Evolutionary conservation across 177 flowering plant species (phyloP).

Genomic region (Vitis hybrid): DNA sequence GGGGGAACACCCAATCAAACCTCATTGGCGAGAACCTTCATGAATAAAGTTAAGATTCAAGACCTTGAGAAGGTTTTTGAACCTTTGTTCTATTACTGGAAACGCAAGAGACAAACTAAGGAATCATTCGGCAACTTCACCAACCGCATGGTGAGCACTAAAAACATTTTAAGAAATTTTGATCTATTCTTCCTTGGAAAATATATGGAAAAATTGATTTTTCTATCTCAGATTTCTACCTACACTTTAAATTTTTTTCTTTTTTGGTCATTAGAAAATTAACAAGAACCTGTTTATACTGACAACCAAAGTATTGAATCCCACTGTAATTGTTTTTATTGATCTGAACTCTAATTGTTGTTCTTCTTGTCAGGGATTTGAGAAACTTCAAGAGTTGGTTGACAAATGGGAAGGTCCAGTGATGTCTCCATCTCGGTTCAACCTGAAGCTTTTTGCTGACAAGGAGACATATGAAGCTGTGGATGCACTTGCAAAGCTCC

Average conservation of each 20-base stretch:
- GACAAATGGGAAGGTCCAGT: conserved; percentile 81
- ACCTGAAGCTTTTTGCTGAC: conserved; percentile 74
- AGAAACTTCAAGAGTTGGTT: conserved; percentile 70
- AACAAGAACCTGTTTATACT: not conserved
- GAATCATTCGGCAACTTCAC: conserved; percentile 84
- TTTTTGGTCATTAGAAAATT: not conserved
- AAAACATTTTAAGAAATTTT: not conserved
- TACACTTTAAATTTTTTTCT: not conserved
- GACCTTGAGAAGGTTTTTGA: conserved; percentile 78
- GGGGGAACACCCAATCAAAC: conserved; percentile 82
- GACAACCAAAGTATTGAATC: not conserved
- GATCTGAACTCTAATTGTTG: not conserved
- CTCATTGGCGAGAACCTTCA: conserved; percentile 53
- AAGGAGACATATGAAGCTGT: conserved; percentile 71
- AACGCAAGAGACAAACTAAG: conserved; percentile 40
- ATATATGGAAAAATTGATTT: not conserved
- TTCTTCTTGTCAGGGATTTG: conserved; percentile 52
- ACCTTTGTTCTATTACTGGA: conserved; percentile 75
- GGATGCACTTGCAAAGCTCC: conserved; percentile 63
- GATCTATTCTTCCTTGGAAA: not conserved
- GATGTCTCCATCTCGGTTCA: conserved; percentile 37
- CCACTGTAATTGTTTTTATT: no score
- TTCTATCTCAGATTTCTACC: not conserved
- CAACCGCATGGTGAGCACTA: conserved; percentile 63
- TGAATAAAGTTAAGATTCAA: conserved; percentile 77